Base-by-base conservation (phyloP, 1,139 yeast genomes). In the Candida sp. region DNA sequence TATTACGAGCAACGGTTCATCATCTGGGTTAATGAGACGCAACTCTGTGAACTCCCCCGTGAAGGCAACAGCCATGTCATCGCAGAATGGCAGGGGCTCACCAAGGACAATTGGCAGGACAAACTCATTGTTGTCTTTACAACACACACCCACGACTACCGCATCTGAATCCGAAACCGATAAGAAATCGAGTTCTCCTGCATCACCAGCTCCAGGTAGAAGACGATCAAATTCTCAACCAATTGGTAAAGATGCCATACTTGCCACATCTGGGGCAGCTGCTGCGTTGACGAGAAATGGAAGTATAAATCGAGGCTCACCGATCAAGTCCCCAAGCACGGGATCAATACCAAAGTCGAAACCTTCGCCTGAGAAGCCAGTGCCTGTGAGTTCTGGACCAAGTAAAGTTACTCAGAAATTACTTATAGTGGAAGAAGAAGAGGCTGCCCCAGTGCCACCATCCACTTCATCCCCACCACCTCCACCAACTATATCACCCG, bases 141-240 rank as follows among this genome's bases (percentile, higher is more conserved):
- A 63, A 49, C 44, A 61, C 2, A 64, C 17, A 63, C 44, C 59
- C 60, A n/a, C 63, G 2, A 17, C 17, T 17, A 17, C 69, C 2
- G 53, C 65, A 25, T 53, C 68, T 7, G 47, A 34, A 25, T 25
- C 47, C 2, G 49, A 51, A 27, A 26, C 33, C 12, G 44, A 48
- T 9, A 42, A 12, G 50, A 50, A 41, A n/a, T 23, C 41, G 22
- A 51, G 57, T 43, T 47, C 56, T 3, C 53, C 59, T 9, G 44
- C 49, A 4, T 54, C 50, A 26, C 30, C 54, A 2, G 9, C 46
- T 22, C 48, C 44, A 12, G 33, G 49, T 22, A 43, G 53, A 30
- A 65, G 70, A 32, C 64, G 80, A 49, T 71, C 80, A 3, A 73
- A 69, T 53, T 75, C 80, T 1, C 78, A 73, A 51, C 80, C 80